A percentile compares a stretch with the other conserved stretches of the same genome.
These are phyloP conservation scores for Hebeloma cylindrosporum DNA, from an alignment of 768 basidiomycete species.

Conservation along the genomic window DNA sequence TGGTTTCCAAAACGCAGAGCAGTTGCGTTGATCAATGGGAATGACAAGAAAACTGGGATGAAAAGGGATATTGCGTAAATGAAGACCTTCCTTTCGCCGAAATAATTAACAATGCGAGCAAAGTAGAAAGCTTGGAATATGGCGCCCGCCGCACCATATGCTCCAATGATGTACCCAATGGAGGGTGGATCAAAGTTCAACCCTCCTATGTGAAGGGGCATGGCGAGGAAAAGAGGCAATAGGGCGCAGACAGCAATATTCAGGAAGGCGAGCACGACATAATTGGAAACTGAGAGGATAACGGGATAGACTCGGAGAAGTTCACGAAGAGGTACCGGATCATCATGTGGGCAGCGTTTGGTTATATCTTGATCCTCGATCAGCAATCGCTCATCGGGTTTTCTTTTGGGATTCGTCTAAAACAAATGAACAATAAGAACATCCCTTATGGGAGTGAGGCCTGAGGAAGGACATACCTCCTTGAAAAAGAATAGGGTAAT, in stretches of 20 bases:
- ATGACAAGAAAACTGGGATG: constrained; percentile 39
- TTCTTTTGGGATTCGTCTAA: constrained; percentile 31
- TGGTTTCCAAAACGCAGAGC: constrained; percentile 37
- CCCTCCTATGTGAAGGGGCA: constrained; percentile 65
- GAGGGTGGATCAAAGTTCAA: constrained; percentile 57
- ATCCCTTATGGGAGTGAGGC: background rate
- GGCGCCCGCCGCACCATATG: constrained; percentile 42
- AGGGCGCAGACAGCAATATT: constrained; percentile 55
- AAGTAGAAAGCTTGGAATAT: constrained; percentile 43
- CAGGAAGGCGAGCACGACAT: constrained; percentile 61
- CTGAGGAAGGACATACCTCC: constrained; percentile 34
- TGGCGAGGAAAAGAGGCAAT: constrained; percentile 69
- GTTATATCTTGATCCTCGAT: constrained; percentile 15
- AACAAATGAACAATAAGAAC: background rate
- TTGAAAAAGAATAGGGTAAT: constrained; percentile 39
- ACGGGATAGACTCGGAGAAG: constrained; percentile 51
- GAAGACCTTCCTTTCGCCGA: constrained; percentile 47
- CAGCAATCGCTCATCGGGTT: constrained; percentile 12
- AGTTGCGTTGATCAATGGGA: constrained; percentile 47
- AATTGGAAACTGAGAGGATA: constrained; percentile 67
- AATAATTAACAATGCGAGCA: constrained; percentile 37
- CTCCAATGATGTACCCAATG: constrained; percentile 59
- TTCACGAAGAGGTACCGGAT: constrained; percentile 41
- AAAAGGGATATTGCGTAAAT: constrained; percentile 35
- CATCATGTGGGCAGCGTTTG: constrained; percentile 18